Conservation (phyloP, 345 rosid genomes). For the Gynandropsis gynandra region DNA sequence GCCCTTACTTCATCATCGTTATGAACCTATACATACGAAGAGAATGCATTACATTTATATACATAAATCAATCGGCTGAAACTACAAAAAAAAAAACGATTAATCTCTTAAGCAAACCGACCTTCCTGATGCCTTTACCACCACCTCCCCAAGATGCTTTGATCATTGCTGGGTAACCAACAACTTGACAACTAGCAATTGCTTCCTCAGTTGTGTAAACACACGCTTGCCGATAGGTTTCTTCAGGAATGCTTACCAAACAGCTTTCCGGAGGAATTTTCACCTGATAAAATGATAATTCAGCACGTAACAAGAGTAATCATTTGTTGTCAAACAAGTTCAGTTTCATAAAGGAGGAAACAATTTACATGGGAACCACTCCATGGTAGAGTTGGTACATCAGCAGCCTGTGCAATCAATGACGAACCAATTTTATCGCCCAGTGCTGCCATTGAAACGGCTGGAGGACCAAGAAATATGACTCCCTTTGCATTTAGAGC, state of each 20-base stretch:
- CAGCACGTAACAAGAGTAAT: slow-evolving; percentile 14
- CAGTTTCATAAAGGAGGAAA: slow-evolving; percentile 3
- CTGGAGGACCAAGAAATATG: slow-evolving; percentile 91
- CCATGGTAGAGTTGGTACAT: slow-evolving; percentile 99
- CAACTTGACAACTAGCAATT: slow-evolving; percentile 90
- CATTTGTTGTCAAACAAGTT: slow-evolving; percentile 4
- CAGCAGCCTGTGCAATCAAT: slow-evolving; percentile 99
- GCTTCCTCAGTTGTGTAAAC: slow-evolving; percentile 98
- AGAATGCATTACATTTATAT: slow-evolving; percentile 1
- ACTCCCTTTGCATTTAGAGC: slow-evolving; percentile 79
- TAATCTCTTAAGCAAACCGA: slow-evolving; percentile 28
- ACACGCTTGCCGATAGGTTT: slow-evolving; percentile 86
- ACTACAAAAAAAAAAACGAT: slow-evolving; percentile 1
- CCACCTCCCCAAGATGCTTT: slow-evolving; percentile 99
- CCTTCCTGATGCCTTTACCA: slow-evolving; percentile 99
- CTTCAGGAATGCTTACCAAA: slow-evolving; percentile 81
- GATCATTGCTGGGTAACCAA: slow-evolving; percentile 99
- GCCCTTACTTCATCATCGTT: slow-evolving; percentile 97
- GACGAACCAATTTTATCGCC: slow-evolving; percentile 99
- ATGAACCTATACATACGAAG: slow-evolving; percentile 54
- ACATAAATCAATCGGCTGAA: background rate
- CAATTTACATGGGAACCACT: slow-evolving; percentile 92
- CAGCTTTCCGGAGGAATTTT: slow-evolving; percentile 67
- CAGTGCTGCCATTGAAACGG: slow-evolving; percentile 85
- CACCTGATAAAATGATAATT: slow-evolving; percentile 46